Conservation (phyloP, 2,329 filamentous ascomycete species). For the Graphilbum ipis-grandicollis region DNA sequence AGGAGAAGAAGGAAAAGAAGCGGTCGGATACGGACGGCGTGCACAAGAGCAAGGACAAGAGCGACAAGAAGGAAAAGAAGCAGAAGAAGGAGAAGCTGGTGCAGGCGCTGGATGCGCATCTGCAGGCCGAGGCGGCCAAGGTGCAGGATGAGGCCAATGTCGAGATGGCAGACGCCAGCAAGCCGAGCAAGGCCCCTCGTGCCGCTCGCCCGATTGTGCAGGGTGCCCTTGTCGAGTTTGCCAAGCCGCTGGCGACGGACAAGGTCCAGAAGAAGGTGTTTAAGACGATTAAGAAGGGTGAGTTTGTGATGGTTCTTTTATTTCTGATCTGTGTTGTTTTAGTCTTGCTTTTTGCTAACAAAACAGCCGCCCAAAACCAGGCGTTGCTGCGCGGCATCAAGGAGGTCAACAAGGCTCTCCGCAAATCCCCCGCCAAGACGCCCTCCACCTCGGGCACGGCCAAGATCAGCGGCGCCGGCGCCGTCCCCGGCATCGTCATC, state of each 20-base stretch:
- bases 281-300: slow-evolving; percentile 46
- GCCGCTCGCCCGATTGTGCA: slow-evolving; percentile 18
- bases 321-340: neutral
- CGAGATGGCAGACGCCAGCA: slow-evolving; percentile 26
- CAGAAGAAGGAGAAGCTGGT: slow-evolving; percentile 58
- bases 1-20: slow-evolving; percentile 40
- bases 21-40: slow-evolving; percentile 35
- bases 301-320: slow-evolving; percentile 8
- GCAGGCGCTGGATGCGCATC: slow-evolving; percentile 46
- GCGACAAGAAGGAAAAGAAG: slow-evolving; percentile 50
- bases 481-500: slow-evolving; percentile 60
- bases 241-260: slow-evolving; percentile 62
- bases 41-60: slow-evolving; percentile 33
- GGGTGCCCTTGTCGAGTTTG: slow-evolving; percentile 56
- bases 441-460: slow-evolving; percentile 28
- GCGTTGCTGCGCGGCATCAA: slow-evolving; percentile 96
- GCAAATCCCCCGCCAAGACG: slow-evolving; percentile 67
- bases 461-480: slow-evolving; percentile 18
- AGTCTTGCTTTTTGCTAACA: neutral
- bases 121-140: slow-evolving; percentile 23
- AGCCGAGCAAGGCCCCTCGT: slow-evolving; percentile 18
- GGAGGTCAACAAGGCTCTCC: slow-evolving; percentile 95
- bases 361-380: slow-evolving; percentile 78
- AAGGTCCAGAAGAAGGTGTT: slow-evolving; percentile 56
- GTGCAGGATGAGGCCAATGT: slow-evolving; percentile 22